Evolutionary conservation across 148 eudicot genomes (phyloP), one percentile per base, ranked within the genome.

Genomic region (Mesembryanthemum crystallinum): DNA sequence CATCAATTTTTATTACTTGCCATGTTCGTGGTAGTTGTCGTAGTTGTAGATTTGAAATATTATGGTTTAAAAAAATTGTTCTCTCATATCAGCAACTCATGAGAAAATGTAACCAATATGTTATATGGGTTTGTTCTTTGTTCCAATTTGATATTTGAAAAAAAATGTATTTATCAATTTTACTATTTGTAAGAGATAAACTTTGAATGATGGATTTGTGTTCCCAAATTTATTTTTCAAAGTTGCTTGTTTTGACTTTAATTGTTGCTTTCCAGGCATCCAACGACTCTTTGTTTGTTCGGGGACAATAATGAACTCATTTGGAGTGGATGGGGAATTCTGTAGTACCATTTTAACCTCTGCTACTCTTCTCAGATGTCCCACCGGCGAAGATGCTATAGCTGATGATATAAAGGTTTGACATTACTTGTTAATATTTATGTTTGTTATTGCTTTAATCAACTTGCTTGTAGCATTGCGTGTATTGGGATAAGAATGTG

Each of bases 251-350:
- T 29, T 64, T 23, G n/a, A 64, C 45, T 64, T 64, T 18, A 20
- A 23, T 23, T 30, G 17, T 72, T 39, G 8, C n/a, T 32, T 61
- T 43, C 29, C 14, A 73, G 76, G 57, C 29, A 15, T 20, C 55
- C 67, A 73, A 42, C 76, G 64, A 18, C 27, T 60, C 39, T 73
- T 73, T 73, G 60, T 73, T 29, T 73, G 76, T 64, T 73, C 76
- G 23, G 76, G 76, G 33, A 73, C 25, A 18, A 28, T 73, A 12
- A 11, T 73, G 58, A 43, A 63, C 32, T 73, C 76, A 8, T 42
- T 33, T 62, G 64, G 42, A 32, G 65, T n/a, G 4, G 57, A 73
- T 60, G 67, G 33, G 25, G 76, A 73, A 3, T 73, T 39, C 17
- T 73, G 21, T 42, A 73, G 76, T 43, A 73, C 37, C 55, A 60